phyloP scores from a whole-genome alignment of 352 stramenopile species.

The Thalassiosira gravida region DNA sequence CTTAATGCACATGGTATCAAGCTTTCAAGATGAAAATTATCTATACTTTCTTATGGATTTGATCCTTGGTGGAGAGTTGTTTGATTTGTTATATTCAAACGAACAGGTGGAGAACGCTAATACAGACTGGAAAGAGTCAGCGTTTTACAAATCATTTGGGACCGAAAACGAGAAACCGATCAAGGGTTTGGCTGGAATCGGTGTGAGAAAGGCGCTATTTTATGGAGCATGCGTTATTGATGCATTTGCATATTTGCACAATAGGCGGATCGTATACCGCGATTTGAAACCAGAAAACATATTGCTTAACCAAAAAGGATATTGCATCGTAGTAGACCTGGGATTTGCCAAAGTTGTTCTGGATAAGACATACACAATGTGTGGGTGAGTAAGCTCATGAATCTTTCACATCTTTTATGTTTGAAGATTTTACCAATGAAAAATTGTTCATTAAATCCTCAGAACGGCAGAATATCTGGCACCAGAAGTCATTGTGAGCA shows the following conservation, averaged over 20 bases:
- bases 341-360: constrained; percentile 93
- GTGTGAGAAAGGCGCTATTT: constrained; percentile 87
- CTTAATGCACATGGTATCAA: constrained; percentile 92
- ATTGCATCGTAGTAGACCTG: constrained; percentile 96
- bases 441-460: too few species aligned
- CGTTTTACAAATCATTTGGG: constrained; percentile 25
- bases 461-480: too few species aligned
- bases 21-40: constrained; percentile 91
- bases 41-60: constrained; percentile 96
- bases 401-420: too few species aligned
- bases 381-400: too few species aligned
- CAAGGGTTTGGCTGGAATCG: constrained; percentile 8
- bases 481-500: constrained; percentile 89
- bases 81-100: constrained; percentile 86
- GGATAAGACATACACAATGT: constrained; percentile 88
- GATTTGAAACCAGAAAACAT: background rate
- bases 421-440: too few species aligned
- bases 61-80: constrained; percentile 93
- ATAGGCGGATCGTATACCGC: constrained; percentile 86
- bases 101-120: constrained; percentile 18
- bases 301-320: too few species aligned
- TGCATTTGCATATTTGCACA: constrained; percentile 86
- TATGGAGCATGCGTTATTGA: constrained; percentile 91
- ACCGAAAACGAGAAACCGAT: constrained; percentile 1
- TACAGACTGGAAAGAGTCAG: constrained; percentile 17